Evolutionary conservation across 139 green algal genomes (phyloP).

Genomic region (Asterochloris sp.): DNA sequence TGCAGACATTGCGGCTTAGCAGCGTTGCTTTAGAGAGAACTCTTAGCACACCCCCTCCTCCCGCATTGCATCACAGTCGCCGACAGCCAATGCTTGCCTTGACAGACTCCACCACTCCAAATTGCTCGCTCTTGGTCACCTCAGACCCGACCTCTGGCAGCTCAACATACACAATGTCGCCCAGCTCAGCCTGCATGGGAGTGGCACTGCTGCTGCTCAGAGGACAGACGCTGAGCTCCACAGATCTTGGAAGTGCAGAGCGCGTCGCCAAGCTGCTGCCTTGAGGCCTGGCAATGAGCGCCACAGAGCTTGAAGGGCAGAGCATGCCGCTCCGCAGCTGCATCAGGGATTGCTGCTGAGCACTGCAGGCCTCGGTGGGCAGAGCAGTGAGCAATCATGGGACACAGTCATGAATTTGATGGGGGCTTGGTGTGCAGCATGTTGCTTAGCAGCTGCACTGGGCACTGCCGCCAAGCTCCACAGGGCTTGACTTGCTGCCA

Average conservation of each 20-base stretch:
- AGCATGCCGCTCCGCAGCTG: not conserved
- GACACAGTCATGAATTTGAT: not conserved
- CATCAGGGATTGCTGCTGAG: too few relatives aligned
- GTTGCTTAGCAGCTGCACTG: not conserved
- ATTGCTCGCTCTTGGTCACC: conserved; percentile 81
- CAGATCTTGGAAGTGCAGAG: not conserved
- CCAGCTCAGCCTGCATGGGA: conserved; percentile 75
- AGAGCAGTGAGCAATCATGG: not conserved
- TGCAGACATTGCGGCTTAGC: not conserved
- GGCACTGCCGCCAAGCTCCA: too few relatives aligned
- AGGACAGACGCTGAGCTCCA: not conserved
- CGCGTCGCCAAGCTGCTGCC: too few relatives aligned
- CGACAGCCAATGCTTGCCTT: conserved; percentile 64
- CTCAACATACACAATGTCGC: conserved; percentile 98
- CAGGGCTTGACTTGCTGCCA: not conserved
- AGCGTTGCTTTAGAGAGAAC: not conserved
- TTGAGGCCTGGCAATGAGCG: too few relatives aligned
- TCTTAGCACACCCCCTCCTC: not conserved
- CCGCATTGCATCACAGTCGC: not conserved
- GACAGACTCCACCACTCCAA: conserved; percentile 98
- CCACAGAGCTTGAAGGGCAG: not conserved
- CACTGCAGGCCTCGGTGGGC: not conserved
- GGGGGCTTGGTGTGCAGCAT: not conserved
- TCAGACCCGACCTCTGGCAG: conserved; percentile 88
- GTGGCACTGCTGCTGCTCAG: not conserved